Base-by-base conservation (phyloP, 164 flowering plant genomes). In the Platanus orientalis region DNA sequence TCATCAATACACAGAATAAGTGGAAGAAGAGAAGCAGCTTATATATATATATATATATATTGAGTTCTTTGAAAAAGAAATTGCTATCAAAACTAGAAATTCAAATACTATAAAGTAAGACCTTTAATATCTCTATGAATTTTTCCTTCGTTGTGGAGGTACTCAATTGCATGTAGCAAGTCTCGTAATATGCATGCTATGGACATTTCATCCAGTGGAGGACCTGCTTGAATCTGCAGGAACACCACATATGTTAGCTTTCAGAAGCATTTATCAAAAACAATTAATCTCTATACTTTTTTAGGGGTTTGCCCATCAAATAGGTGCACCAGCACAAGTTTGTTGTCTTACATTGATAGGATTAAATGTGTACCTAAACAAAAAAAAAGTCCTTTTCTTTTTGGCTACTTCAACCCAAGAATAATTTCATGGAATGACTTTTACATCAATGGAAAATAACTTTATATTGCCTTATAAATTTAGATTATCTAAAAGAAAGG, bases 101-200 rank as follows among this genome's bases (percentile, higher is more conserved):
- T 40, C 26, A 58, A 32, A 52, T 16, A 44, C 49, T 45, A 4
- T 45, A 13, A 19, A 45, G 13, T 59, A 57, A n/a, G 55, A 90
- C 98, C 98, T 91, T 94, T 94, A 60, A 94, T 89, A 77, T 94
- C 98, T 76, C 98, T 85, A 71, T 94, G 98, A 64, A 94, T 94
- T 77, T 94, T 94, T 60, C 98, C 97, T 77, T 94, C 98, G 69
- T 70, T 84, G 69, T 94, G 98, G 39, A 94, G 86, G 73, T 94
- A 94, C 58, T 94, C 98, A 81, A 94, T 71, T 25, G 98, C 98
- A 79, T 91, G 97, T 34, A 94, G 85, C 79, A 94, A 80, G 72
- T 94, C 98, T 49, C 97, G 91, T 56, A 87, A 74, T 70, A 94
- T 94, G 75, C 93, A 91, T 20, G 93, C 85, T 68, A 94, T 94